phyloP scores from a whole-genome alignment of 768 basidiomycete genomes.

The Fomitopsis serialis region DNA sequence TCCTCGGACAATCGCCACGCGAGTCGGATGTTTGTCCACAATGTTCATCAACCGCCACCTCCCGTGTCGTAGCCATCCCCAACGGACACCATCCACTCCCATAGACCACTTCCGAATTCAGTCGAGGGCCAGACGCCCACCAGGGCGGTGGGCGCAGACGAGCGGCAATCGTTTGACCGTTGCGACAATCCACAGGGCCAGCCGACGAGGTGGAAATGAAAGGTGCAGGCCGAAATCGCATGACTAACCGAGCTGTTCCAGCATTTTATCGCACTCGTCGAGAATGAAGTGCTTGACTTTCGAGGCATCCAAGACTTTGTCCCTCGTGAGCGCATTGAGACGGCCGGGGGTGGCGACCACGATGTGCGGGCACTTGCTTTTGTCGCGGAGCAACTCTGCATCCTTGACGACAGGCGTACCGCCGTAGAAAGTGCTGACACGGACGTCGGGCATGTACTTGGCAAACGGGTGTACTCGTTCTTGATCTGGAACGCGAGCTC shows the following conservation, averaged over 20 bases:
- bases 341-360: constrained; percentile 98
- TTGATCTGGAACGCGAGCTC: constrained; percentile 99
- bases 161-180: constrained; percentile 19
- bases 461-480: constrained; percentile 98
- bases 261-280: constrained; percentile 99
- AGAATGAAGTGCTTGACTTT: constrained; percentile 99
- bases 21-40: constrained; percentile 6
- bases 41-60: constrained; percentile 6
- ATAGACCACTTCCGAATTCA: constrained; percentile 17
- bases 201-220: constrained; percentile 40
- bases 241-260: constrained; percentile 99
- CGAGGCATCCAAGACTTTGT: constrained; percentile 92
- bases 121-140: constrained; percentile 19
- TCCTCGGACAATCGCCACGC: not conserved
- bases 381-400: constrained; percentile 89
- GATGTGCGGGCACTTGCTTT: constrained; percentile 96
- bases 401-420: constrained; percentile 94
- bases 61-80: constrained; percentile 15
- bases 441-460: constrained; percentile 99
- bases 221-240: constrained; percentile 60
- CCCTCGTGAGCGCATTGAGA: constrained; percentile 90
- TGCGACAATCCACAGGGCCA: constrained; percentile 14
- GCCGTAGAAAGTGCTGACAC: constrained; percentile 96
- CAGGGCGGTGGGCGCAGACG: constrained; percentile 31
- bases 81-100: constrained; percentile 16